These are phyloP conservation scores for Syzygium malaccense DNA, from an alignment of 441 rosid genomes.

Conservation along the genomic window DNA sequence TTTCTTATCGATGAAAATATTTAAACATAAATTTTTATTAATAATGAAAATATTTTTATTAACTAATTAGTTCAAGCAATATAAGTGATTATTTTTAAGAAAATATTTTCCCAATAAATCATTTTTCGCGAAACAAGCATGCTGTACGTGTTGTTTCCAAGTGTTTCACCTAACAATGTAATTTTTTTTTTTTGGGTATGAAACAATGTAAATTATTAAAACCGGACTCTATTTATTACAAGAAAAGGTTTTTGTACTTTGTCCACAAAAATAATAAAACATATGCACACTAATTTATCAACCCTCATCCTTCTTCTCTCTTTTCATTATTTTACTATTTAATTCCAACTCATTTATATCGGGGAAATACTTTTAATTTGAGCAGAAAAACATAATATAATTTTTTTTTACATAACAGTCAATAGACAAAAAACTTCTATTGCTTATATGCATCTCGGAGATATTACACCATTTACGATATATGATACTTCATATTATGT, in stretches of 20 bases:
- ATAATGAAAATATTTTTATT: not conserved
- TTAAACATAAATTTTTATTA: not conserved
- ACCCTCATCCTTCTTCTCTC: not conserved
- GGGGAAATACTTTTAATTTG: not conserved
- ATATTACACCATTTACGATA: too few relatives aligned
- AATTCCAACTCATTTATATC: not conserved
- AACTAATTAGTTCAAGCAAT: not conserved
- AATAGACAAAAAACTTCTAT: not conserved
- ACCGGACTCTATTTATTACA: not conserved
- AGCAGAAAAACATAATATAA: not conserved
- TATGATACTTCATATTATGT: not conserved
- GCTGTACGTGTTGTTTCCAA: too few relatives aligned
- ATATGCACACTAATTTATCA: not conserved
- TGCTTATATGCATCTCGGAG: not conserved
- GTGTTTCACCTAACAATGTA: too few relatives aligned
- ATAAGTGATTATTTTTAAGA: not conserved
- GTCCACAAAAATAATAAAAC: not conserved
- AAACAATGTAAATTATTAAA: not conserved
- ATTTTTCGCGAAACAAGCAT: not conserved
- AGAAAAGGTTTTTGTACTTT: not conserved
- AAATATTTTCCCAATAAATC: not conserved
- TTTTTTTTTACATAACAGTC: not conserved
- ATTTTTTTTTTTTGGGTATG: too few relatives aligned
- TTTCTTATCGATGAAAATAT: fast-evolving
- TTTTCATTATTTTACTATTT: not conserved